Evolutionary conservation across 2,329 filamentous ascomycete genomes (phyloP).

Genomic region (Cordyceps militaris): DNA sequence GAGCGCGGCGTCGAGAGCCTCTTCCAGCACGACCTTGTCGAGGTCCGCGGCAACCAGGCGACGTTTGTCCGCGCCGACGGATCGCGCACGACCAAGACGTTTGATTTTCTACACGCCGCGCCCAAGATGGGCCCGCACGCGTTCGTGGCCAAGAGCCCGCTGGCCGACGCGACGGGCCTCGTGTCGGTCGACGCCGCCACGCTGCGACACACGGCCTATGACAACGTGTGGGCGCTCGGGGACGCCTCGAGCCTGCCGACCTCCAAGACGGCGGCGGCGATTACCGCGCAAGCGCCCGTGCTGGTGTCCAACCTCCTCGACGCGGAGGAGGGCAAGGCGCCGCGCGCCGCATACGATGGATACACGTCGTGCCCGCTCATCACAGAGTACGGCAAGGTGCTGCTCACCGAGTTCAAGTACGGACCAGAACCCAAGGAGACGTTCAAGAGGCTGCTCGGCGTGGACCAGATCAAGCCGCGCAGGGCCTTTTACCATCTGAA

Average conservation of each 20-base stretch:
- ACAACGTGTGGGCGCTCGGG: slow-evolving; percentile 52
- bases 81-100: slow-evolving; percentile 33
- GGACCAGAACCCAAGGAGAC: slow-evolving; percentile 57
- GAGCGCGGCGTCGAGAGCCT: slow-evolving; percentile 50
- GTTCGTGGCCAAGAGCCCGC: slow-evolving; percentile 44
- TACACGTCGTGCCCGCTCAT: slow-evolving; percentile 49
- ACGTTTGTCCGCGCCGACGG: slow-evolving; percentile 31
- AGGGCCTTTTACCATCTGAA: slow-evolving; percentile 55
- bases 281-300: slow-evolving; percentile 44
- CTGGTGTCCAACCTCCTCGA: slow-evolving; percentile 42
- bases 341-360: slow-evolving; percentile 41
- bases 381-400: slow-evolving; percentile 54
- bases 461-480: slow-evolving; percentile 50
- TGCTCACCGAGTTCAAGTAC: slow-evolving; percentile 60
- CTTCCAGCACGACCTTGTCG: slow-evolving; percentile 50
- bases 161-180: slow-evolving; percentile 50
- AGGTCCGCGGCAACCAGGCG: slow-evolving; percentile 45
- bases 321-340: slow-evolving; percentile 36
- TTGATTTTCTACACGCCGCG: slow-evolving; percentile 49
- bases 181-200: slow-evolving; percentile 51
- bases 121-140: slow-evolving; percentile 53
- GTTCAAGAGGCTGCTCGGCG: slow-evolving; percentile 43
- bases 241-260: slow-evolving; percentile 53
- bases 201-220: slow-evolving; percentile 44
- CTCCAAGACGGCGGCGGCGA: slow-evolving; percentile 47